phyloP scores from a whole-genome alignment of 352 stramenopile species.

The Globisporangium abappressorium region DNA sequence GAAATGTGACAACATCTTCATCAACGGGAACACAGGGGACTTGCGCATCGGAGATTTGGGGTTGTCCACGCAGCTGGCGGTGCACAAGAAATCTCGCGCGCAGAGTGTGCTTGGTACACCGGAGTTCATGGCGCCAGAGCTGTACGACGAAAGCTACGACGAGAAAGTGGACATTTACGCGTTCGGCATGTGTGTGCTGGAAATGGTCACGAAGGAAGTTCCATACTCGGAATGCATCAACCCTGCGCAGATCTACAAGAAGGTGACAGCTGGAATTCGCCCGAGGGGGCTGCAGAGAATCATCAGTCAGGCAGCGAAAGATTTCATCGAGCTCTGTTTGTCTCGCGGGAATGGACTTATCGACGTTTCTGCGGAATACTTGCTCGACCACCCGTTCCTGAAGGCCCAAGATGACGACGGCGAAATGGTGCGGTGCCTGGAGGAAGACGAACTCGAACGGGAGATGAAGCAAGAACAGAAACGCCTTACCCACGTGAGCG shows the following conservation, averaged over 20 bases:
- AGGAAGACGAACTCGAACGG: conserved; percentile 63
- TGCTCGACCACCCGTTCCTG: conserved; percentile 72
- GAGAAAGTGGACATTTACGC: conserved; percentile 98
- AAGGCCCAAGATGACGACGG: conserved; percentile 77
- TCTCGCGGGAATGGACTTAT: conserved; percentile 76
- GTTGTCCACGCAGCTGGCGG: conserved; percentile 80
- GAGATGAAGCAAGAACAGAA: conserved; percentile 51
- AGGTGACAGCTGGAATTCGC: conserved; percentile 84
- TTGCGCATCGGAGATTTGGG: conserved; percentile 97
- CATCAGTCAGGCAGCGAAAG: conserved; percentile 62
- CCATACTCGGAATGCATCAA: conserved; percentile 97
- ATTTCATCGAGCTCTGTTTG: conserved; percentile 85
- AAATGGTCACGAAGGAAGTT: conserved; percentile 99
- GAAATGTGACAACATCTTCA: conserved; percentile 98
- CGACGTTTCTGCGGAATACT: conserved; percentile 79
- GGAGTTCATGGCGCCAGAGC: conserved; percentile 99
- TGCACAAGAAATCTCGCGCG: conserved; percentile 73
- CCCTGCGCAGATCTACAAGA: conserved; percentile 90
- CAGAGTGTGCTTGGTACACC: conserved; percentile 97
- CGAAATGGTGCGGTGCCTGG: conserved; percentile 70
- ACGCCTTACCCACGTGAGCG: conserved; percentile 45
- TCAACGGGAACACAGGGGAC: conserved; percentile 97
- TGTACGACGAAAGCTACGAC: conserved; percentile 98
- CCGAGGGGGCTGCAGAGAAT: conserved; percentile 71
- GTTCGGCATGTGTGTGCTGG: conserved; percentile 99